These are phyloP conservation scores for Fusarium lateritium DNA, from an alignment of 2,329 filamentous ascomycete genomes.

Conservation along the genomic window DNA sequence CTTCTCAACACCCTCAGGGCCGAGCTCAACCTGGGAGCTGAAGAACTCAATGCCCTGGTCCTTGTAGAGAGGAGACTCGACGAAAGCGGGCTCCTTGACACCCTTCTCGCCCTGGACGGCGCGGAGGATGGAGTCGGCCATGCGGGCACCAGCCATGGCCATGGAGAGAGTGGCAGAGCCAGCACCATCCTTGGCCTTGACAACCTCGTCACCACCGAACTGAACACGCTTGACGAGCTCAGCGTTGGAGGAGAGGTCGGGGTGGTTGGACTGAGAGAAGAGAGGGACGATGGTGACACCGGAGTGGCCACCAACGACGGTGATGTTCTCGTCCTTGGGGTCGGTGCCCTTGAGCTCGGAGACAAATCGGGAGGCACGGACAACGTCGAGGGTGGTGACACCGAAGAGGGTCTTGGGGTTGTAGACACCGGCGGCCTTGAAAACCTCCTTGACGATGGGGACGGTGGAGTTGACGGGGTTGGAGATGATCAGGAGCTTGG, in stretches of 20 bases:
- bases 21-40: slow-evolving; percentile 93
- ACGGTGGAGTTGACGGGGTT: slow-evolving; percentile 99
- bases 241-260: slow-evolving; percentile 83
- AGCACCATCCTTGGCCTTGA: slow-evolving; percentile 98
- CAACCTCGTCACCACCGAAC: slow-evolving; percentile 99
- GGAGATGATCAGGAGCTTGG: slow-evolving; percentile 97
- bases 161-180: slow-evolving; percentile 98
- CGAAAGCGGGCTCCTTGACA: slow-evolving; percentile 95
- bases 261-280: slow-evolving; percentile 93
- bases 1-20: slow-evolving; percentile 95
- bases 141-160: slow-evolving; percentile 91
- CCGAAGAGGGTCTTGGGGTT: slow-evolving; percentile 99
- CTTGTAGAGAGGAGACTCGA: slow-evolving; percentile 98
- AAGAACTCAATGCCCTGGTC: slow-evolving; percentile 99
- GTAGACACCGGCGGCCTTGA: slow-evolving; percentile 96
- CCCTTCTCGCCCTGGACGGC: slow-evolving; percentile 94
- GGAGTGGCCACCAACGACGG: slow-evolving; percentile 96
- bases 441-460: slow-evolving; percentile 96
- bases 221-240: slow-evolving; percentile 94
- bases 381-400: slow-evolving; percentile 98
- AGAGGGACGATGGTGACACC: slow-evolving; percentile 98
- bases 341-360: slow-evolving; percentile 92
- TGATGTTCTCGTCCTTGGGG: slow-evolving; percentile 93
- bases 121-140: slow-evolving; percentile 93
- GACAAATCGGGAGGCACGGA: slow-evolving; percentile 98